A percentile compares a stretch with the other conserved stretches of the same genome.
Evolutionary conservation across 129 eudicot genomes (phyloP).

Genomic region (Arctium lappa): DNA sequence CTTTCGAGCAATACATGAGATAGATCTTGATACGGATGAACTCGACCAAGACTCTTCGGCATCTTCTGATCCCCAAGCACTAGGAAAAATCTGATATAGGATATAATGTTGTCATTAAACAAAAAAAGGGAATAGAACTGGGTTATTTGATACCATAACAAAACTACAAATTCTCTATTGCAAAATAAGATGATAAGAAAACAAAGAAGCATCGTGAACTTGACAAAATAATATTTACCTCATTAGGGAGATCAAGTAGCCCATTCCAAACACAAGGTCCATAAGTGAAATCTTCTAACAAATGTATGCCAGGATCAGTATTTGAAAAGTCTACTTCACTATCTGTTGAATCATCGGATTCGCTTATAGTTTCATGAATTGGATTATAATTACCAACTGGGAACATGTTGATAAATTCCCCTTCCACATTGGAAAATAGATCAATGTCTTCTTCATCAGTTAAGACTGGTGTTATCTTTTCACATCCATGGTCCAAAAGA

Average conservation of each 20-base stretch:
- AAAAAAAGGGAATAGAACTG: neutral
- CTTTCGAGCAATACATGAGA: constrained; percentile 28
- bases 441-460: constrained; percentile 23
- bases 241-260: constrained; percentile 45
- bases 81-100: constrained; percentile 43
- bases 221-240: constrained; percentile 47
- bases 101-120: constrained; percentile 1
- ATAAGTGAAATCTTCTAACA: constrained; percentile 38
- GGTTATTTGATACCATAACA: neutral
- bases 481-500: constrained; percentile 21
- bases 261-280: constrained; percentile 54
- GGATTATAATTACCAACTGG: constrained; percentile 30
- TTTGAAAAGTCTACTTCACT: constrained; percentile 67
- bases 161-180: neutral
- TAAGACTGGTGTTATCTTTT: constrained; percentile 22
- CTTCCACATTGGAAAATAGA: constrained; percentile 28
- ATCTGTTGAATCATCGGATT: constrained; percentile 56
- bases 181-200: neutral
- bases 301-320: constrained; percentile 32
- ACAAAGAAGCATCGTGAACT: neutral
- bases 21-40: constrained; percentile 30
- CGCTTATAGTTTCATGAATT: constrained; percentile 30
- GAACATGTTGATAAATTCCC: constrained; percentile 34
- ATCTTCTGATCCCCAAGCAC: constrained; percentile 50
- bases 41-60: constrained; percentile 34